Base-by-base conservation (phyloP, 192 early-diverging fungal genomes). In the Piromyces finnis region DNA sequence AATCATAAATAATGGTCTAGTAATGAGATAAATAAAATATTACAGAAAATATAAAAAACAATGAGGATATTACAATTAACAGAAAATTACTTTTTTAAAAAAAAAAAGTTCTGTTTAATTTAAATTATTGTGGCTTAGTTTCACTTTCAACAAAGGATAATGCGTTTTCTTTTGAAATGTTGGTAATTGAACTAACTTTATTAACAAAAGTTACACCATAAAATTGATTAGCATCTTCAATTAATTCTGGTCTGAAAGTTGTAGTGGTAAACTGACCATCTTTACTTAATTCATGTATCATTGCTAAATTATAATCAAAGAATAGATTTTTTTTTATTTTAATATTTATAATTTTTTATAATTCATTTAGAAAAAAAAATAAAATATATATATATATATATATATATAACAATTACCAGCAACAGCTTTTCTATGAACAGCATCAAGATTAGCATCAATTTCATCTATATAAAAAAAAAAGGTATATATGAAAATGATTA, bases 391-490 rank as follows among this genome's bases (percentile, higher is more conserved):
- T n/a, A n/a, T n/a, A n/a, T n/a, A n/a, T n/a, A n/a, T n/a, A n/a
- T n/a, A n/a, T n/a, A n/a, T 78, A 29, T 30, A 29, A 77, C 41
- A 18, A 79, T 80, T 83, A 91, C 90, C 90, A 18, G 97, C 97
- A 32, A 99, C 96, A 9, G 95, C 92, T 2, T 94, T 94, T 30
- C 97, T 90, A 84, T 99, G 96, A 81, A 94, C 93, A 16, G 95
- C 94, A 85, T 99, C 97, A 26, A 99, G 87, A 68, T 96, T 96
- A 37, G 97, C 96, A 86, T 99, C 97, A 87, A 99, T 99, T 86
- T 99, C 97, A 88, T 99, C 97, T 68, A 32, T 32, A 6, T 6
- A 32, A 32, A 9, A 32, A 32, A 32, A 32, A 32, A 32, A 32
- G 30, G 9, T n/a, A n/a, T n/a, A n/a, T n/a, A n/a, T n/a, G n/a